Conservation (phyloP, 305 asterid genomes). For the Fraxinus platypoda region DNA sequence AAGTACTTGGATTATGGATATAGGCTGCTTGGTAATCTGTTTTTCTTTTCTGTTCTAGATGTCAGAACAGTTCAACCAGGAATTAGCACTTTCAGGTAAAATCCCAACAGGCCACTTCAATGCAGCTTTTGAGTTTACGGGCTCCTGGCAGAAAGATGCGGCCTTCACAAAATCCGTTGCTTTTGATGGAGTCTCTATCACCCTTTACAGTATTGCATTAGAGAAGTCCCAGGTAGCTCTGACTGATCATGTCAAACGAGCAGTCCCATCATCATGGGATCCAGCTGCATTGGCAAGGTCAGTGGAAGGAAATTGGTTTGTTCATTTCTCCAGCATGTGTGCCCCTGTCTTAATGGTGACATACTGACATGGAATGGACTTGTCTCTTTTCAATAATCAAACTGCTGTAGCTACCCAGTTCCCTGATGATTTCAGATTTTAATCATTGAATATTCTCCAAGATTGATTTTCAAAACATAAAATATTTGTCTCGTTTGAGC, state of each 20-base stretch:
- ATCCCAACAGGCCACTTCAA: constrained; percentile 85
- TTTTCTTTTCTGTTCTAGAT: constrained; percentile 41
- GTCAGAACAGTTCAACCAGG: constrained; percentile 94
- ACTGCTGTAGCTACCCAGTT: background rate
- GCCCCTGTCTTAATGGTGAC: background rate
- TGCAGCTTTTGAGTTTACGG: constrained; percentile 75
- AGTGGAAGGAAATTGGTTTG: constrained; percentile 14
- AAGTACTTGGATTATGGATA: constrained; percentile 11
- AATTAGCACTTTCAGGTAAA: constrained; percentile 65
- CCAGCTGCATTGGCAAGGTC: constrained; percentile 82
- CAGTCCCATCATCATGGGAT: constrained; percentile 83
- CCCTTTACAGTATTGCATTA: constrained; percentile 71
- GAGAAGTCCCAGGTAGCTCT: constrained; percentile 69
- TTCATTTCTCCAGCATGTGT: background rate
- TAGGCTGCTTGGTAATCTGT: constrained; percentile 7
- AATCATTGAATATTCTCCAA: background rate
- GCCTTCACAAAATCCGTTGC: constrained; percentile 79
- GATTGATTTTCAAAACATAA: background rate
- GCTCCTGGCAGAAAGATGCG: constrained; percentile 84
- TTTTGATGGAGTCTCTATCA: constrained; percentile 69
- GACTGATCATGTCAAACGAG: constrained; percentile 64
- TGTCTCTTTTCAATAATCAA: background rate
- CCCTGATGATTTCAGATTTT: background rate
- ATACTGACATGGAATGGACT: background rate
- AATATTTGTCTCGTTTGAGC: background rate